These are phyloP conservation scores for Tetragonia tetragonoides DNA, from an alignment of 148 eudicot species.

Conservation along the genomic window DNA sequence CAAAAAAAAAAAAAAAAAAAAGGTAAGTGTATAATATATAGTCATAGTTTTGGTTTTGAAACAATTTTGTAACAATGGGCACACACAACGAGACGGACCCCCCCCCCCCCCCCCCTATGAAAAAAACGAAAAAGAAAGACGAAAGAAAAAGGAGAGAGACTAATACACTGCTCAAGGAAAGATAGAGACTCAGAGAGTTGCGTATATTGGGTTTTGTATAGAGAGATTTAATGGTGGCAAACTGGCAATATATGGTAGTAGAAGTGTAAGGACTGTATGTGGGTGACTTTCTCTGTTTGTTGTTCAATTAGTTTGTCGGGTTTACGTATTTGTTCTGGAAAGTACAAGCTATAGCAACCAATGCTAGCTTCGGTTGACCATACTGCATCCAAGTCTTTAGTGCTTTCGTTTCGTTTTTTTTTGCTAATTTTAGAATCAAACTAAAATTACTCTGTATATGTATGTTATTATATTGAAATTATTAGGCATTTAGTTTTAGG, in stretches of 20 bases:
- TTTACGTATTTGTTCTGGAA: conserved; percentile 1
- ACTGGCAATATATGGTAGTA: too few species aligned
- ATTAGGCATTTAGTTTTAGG: background rate
- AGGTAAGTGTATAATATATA: background rate
- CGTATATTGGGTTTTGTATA: too few species aligned
- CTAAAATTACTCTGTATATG: too few species aligned
- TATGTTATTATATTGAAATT: background rate
- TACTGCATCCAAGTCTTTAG: background rate
- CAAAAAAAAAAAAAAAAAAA: too few species aligned
- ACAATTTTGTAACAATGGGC: conserved; percentile 1
- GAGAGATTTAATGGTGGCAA: too few species aligned
- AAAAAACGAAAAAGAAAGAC: background rate
- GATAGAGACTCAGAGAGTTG: background rate
- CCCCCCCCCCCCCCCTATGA: too few species aligned
- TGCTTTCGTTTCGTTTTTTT: background rate
- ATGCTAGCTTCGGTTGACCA: conserved; percentile 12
- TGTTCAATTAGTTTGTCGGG: conserved; percentile 21
- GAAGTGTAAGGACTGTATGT: too few species aligned
- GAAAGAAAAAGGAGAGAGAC: conserved; percentile 14
- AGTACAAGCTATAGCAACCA: background rate
- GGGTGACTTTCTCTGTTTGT: conserved; percentile 7
- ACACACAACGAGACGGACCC: conserved; percentile 10
- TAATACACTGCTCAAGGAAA: conserved; percentile 31
- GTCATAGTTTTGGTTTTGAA: background rate
- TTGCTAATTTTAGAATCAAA: background rate